Conservation (phyloP, 495 filamentous ascomycete species). For the Clavariopsis aquatica region DNA sequence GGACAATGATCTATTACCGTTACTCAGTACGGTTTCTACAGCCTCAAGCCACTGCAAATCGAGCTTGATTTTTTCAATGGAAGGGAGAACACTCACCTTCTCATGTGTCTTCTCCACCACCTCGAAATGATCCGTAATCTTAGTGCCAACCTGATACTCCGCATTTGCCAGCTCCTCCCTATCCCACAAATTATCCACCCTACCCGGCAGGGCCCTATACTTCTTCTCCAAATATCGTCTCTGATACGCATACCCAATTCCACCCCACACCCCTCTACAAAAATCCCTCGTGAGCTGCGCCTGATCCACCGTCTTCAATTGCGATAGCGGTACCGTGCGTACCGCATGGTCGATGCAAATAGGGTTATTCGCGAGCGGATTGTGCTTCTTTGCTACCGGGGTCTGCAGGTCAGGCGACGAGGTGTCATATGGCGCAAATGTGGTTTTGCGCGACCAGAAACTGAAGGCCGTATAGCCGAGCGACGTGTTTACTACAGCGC, state of each 20-base stretch:
- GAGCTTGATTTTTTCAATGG: too few relatives aligned
- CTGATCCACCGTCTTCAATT: conserved; percentile 31
- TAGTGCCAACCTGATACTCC: conserved; percentile 34
- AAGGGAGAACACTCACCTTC: conserved; percentile 25
- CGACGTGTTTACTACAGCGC: conserved; percentile 11
- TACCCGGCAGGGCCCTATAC: conserved; percentile 27
- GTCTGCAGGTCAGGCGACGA: conserved; percentile 27
- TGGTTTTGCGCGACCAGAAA: conserved; percentile 24
- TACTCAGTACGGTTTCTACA: not conserved
- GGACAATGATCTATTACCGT: conserved; percentile 29
- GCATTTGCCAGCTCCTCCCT: conserved; percentile 26
- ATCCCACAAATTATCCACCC: conserved; percentile 33
- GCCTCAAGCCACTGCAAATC: too few relatives aligned
- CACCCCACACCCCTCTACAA: conserved; percentile 36
- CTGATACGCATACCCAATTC: conserved; percentile 38
- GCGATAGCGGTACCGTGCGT: conserved; percentile 29
- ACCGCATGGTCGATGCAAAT: conserved; percentile 37
- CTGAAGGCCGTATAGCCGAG: conserved; percentile 33
- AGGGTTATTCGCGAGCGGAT: conserved; percentile 30
- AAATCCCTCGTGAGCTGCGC: conserved; percentile 30
- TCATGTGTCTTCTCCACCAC: conserved; percentile 34
- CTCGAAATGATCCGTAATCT: conserved; percentile 41
- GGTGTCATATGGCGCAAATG: conserved; percentile 30
- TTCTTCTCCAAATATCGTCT: conserved; percentile 34
- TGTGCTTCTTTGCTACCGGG: conserved; percentile 18